A percentile compares a stretch with the other conserved stretches of the same genome.
These are phyloP conservation scores for Copromyces sp. DNA, from an alignment of 495 filamentous ascomycete genomes.

Conservation along the genomic window DNA sequence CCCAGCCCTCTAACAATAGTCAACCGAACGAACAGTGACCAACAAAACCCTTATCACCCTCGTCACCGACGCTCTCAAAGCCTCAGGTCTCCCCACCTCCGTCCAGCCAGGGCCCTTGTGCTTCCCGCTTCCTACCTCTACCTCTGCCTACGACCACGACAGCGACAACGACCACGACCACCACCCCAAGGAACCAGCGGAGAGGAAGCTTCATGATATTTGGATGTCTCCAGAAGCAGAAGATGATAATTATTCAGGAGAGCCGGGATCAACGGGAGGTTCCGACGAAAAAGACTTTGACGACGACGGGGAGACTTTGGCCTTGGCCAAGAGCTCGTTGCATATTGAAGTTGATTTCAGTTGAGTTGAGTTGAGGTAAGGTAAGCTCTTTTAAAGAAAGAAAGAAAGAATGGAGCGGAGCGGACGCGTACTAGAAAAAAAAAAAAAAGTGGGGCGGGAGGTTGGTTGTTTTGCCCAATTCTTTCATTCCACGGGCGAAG, in stretches of 20 bases:
- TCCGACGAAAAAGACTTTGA: too few relatives aligned
- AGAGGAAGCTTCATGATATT: background rate
- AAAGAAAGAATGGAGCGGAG: too few relatives aligned
- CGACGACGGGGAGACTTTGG: background rate
- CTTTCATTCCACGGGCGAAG: too few relatives aligned
- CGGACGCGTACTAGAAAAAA: too few relatives aligned
- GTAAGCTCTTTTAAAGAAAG: too few relatives aligned
- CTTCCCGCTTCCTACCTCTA: background rate
- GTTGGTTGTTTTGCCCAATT: too few relatives aligned
- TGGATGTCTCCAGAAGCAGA: background rate
- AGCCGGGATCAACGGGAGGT: too few relatives aligned
- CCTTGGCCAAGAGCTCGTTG: background rate
- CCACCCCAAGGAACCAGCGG: background rate
- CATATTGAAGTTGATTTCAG: background rate
- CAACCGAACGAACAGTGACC: background rate
- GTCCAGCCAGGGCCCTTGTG: background rate
- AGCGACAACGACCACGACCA: too few relatives aligned
- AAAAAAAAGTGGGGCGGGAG: too few relatives aligned
- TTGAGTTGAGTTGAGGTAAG: too few relatives aligned
- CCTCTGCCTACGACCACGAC: too few relatives aligned
- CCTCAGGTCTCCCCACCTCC: background rate
- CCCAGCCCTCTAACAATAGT: background rate
- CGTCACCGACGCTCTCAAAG: background rate
- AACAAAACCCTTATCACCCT: background rate
- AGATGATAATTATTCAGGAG: background rate